Evolutionary conservation across 129 eudicot genomes (phyloP).

Genomic region (Oenanthe sinensis): DNA sequence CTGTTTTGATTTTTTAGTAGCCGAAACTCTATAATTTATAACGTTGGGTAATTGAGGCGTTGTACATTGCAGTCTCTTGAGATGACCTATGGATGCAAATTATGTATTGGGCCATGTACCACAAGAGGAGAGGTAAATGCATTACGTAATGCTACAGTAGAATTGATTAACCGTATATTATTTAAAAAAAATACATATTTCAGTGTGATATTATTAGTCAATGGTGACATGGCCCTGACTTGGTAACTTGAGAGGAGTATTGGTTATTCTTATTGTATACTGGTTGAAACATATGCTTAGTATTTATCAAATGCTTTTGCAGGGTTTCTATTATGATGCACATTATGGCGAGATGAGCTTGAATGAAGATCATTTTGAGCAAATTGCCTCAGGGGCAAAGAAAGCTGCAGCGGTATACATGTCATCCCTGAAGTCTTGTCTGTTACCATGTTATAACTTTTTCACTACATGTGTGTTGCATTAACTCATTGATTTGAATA

Average conservation of each 20-base stretch:
- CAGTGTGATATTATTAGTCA: not conserved
- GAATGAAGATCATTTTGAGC: slow-evolving; percentile 88
- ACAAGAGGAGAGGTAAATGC: slow-evolving; percentile 79
- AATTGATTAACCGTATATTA: not conserved
- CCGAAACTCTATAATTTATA: not conserved
- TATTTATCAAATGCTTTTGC: slow-evolving; percentile 16
- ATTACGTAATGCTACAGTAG: not conserved
- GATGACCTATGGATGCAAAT: slow-evolving; percentile 75
- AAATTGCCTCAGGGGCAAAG: slow-evolving; percentile 60
- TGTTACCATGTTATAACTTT: not conserved
- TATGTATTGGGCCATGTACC: slow-evolving; percentile 96
- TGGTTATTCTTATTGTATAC: not conserved
- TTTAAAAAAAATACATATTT: not conserved
- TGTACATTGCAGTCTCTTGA: slow-evolving; percentile 54
- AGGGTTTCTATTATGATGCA: slow-evolving; percentile 96
- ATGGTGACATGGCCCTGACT: not conserved
- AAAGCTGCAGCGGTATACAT: slow-evolving; percentile 67
- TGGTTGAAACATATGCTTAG: not conserved
- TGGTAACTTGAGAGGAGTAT: not conserved
- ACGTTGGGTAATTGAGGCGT: not conserved
- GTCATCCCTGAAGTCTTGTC: not conserved
- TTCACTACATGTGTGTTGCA: not conserved
- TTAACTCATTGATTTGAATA: not conserved
- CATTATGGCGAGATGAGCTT: slow-evolving; percentile 86
- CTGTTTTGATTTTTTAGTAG: not conserved